Base-by-base conservation (phyloP, 2,329 filamentous ascomycete genomes). In the Aschersonia sp. region DNA sequence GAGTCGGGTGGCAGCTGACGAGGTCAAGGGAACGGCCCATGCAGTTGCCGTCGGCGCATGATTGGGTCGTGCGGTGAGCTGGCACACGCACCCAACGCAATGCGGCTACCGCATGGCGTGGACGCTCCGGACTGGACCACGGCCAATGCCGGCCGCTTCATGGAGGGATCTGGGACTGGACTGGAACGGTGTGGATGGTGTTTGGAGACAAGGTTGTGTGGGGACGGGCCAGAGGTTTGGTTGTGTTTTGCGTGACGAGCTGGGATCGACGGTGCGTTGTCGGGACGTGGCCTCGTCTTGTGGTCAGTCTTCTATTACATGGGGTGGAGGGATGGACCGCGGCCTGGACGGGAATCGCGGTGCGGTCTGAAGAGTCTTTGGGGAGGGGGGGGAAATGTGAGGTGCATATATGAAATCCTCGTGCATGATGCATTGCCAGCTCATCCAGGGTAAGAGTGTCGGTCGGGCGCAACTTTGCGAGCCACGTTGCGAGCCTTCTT, bases 41-140 rank as follows among this genome's bases (percentile, higher is more conserved):
- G 40, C 40, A 42, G 22, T 42, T n/a, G 40, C 14, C 9, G 40
- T 42, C n/a, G 40, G 40, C 14, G 40, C 40, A 37, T 61, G 59
- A 62, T 62, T 60, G 58, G 58, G 51, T 47, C 52, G 43, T 32
- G 51, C 46, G 49, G 51, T 55, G 54, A 53, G 53, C 49, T 56
- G 54, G 53, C 55, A 54, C 47, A 48, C 54, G 46, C 51, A 29
- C 35, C 54, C 50, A 46, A 46, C 51, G 54, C 52, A 50, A 37
- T 52, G 54, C 51, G 48, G 53, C 52, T 43, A 30, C 46, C 45
- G 52, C 51, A 53, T 54, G 55, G 58, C 58, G 58, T 60, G 58
- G 58, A 56, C 49, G 53, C 52, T 45, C 50, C 50, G 53, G 57
- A 60, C 58, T 57, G 55, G 55, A 47, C 50, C 31, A 50, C 9